phyloP scores from a whole-genome alignment of 2,329 filamentous ascomycete genomes.

The Colletotrichum shisoi region DNA sequence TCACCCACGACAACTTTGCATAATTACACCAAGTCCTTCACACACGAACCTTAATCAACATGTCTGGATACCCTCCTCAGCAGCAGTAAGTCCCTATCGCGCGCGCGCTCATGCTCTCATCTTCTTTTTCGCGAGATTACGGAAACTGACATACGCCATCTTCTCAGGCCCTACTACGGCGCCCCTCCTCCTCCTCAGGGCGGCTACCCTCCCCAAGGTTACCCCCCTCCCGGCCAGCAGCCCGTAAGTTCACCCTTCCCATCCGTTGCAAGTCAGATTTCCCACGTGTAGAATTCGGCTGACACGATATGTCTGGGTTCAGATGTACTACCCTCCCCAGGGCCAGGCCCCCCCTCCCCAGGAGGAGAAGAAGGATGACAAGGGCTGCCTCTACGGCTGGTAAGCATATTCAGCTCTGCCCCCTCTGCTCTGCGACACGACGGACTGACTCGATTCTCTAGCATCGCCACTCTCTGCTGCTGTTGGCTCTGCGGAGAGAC shows the following conservation, averaged over 20 bases:
- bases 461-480: constrained; percentile 54
- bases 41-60: constrained; percentile 40
- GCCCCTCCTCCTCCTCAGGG: constrained; percentile 41
- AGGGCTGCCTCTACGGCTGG: constrained; percentile 54
- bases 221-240: constrained; percentile 40
- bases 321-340: constrained; percentile 45
- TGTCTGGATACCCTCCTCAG: constrained; percentile 49
- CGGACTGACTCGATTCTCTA: constrained; percentile 34
- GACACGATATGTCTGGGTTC: not conserved
- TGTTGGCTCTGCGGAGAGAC: constrained; percentile 56
- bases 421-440: not conserved
- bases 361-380: constrained; percentile 52
- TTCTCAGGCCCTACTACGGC: constrained; percentile 39
- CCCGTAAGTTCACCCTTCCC: constrained; percentile 26
- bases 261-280: not conserved
- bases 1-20: constrained; percentile 2
- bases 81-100: constrained; percentile 30
- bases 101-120: not conserved
- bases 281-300: not conserved
- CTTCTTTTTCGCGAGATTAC: not conserved
- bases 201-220: constrained; percentile 41
- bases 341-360: constrained; percentile 47
- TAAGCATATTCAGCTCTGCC: constrained; percentile 38
- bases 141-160: constrained; percentile 20
- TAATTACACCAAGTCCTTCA: constrained; percentile 23